Base-by-base conservation (phyloP, 305 asterid species). In the Rubia balearica region DNA sequence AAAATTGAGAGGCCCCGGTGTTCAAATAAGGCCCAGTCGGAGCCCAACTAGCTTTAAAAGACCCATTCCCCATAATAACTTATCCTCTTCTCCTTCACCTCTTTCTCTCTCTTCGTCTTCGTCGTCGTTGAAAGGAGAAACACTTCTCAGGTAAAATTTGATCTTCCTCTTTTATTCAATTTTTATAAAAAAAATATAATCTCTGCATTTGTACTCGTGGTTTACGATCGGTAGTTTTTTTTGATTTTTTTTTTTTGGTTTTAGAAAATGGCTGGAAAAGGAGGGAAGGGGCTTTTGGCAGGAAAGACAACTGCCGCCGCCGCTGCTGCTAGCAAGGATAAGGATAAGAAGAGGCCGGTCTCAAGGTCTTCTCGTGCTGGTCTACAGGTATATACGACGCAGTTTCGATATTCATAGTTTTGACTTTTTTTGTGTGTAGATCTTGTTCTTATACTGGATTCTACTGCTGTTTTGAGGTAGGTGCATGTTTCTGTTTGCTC, bases 291-390 rank as follows among this genome's bases (percentile, higher is more conserved):
- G 38, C 95, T 92, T 14, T 83, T 92, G 64, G 98, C 98, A 8
- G 96, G 95, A 62, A 92, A 92, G 85, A 92, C 98, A 45, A 85
- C 86, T 46, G 97, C 98, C 2, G 85, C 83, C 7, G 96, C 93
- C 9, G n/a, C n/a, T n/a, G 90, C 97, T 11, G 95, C 91, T 36
- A 88, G 72, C 89, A 88, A 92, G 83, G 96, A 91, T 9, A 89
- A 91, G 78, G 95, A 87, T 80, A 92, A 92, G 87, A 92, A 92
- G 70, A 80, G 86, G 65, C 96, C 98, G 0, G 74, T 83, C 69
- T 92, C 98, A 13, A 89, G 98, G 11, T 92, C 98, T 4, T 90
- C 98, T 59, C 88, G 98, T 12, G 98, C 98, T 38, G 98, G 98
- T 68, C 96, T 92, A 3, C 98, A 92, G 97, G 98, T 90, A 74